Percentiles rank a stretch among this genome's conserved stretches.
phyloP scores from a whole-genome alignment of 352 stramenopile genomes.

The Globisporangium echinulatum region DNA sequence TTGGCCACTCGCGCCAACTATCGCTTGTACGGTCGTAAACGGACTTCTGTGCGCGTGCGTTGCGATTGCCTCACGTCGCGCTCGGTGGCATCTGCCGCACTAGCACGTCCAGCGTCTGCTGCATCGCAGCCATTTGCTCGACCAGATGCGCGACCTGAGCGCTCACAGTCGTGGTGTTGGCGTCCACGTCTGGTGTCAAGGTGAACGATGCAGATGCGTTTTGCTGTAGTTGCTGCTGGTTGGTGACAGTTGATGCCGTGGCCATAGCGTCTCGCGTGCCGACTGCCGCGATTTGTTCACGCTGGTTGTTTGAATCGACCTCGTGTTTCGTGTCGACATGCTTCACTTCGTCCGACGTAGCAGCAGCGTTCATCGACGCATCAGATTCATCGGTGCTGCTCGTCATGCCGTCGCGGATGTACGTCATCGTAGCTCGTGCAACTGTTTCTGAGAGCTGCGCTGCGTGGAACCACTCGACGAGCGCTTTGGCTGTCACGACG shows the following conservation, averaged over 20 bases:
- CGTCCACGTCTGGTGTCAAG: background rate
- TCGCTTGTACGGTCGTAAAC: background rate
- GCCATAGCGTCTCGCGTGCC: no score
- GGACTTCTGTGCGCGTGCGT: no score
- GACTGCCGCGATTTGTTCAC: no score
- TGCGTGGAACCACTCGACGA: background rate
- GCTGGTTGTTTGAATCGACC: background rate
- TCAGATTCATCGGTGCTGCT: background rate
- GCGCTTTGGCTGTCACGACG: background rate
- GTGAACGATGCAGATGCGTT: background rate
- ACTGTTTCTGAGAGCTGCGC: background rate
- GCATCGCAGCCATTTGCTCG: slow-evolving; percentile 7
- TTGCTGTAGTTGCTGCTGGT: no score
- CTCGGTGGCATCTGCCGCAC: slow-evolving; percentile 1
- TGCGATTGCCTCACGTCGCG: no score
- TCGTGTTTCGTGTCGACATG: background rate
- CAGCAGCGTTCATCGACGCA: no score
- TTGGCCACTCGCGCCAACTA: no score
- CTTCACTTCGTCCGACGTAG: background rate
- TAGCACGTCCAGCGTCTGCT: slow-evolving; percentile 10
- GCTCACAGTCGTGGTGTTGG: background rate
- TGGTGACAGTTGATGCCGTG: no score
- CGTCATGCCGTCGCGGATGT: background rate
- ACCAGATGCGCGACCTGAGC: background rate
- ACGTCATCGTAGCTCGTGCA: background rate